phyloP scores from a whole-genome alignment of 805 yeast species.

The Wickerhamomyces hampshirensis region DNA sequence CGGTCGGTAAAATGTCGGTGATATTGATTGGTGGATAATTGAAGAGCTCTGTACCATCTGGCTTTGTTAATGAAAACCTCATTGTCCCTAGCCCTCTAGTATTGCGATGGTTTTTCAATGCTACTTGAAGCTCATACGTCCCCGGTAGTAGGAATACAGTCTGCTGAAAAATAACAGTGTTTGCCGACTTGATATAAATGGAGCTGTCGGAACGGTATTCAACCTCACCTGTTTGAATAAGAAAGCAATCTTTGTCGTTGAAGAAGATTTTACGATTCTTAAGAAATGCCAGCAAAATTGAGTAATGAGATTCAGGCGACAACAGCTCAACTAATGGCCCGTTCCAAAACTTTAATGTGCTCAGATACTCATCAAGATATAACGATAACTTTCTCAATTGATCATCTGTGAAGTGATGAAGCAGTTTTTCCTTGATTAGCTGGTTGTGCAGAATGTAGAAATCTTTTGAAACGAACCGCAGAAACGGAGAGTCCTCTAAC shows the following conservation, averaged over 20 bases:
- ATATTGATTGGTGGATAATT: constrained; percentile 52
- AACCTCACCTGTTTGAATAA: constrained; percentile 19
- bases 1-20: constrained; percentile 51
- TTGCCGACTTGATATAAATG: not conserved
- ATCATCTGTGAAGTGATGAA: constrained; percentile 13
- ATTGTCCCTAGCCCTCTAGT: constrained; percentile 51
- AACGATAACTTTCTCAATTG: not conserved
- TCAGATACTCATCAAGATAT: constrained; percentile 1
- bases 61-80: constrained; percentile 1
- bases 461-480: constrained; percentile 33
- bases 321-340: constrained; percentile 32
- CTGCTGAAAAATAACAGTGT: constrained; percentile 10
- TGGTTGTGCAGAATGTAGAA: constrained; percentile 49
- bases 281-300: constrained; percentile 43
- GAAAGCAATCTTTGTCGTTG: constrained; percentile 34
- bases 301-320: constrained; percentile 35
- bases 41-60: not conserved
- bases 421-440: constrained; percentile 36
- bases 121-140: constrained; percentile 17
- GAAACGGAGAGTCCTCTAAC: constrained; percentile 29
- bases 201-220: not conserved
- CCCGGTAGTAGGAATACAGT: constrained; percentile 14
- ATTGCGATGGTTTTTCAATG: constrained; percentile 3
- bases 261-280: constrained; percentile 51
- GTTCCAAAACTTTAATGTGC: constrained; percentile 28